Base-by-base conservation (phyloP, 176 grass and related monocot species). In the Saccharum spontaneum region DNA sequence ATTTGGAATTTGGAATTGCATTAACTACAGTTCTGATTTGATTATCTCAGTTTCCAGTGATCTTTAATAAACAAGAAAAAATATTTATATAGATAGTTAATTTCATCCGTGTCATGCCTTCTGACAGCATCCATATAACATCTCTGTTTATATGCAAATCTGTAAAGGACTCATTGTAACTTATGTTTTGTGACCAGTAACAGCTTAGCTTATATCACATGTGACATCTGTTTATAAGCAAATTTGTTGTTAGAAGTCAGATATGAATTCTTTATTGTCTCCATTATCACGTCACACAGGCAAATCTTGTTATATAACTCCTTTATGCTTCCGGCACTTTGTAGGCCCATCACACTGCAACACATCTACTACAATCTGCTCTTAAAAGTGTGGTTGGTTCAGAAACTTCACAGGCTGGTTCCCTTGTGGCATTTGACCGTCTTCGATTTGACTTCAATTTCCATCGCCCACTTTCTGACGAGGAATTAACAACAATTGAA, bases 391-490 rank as follows among this genome's bases (percentile, higher is more conserved):
- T 90, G 48, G 85, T 94, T 79, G 89, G 91, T 81, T 87, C 91
- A 76, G 93, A 98, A 88, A 94, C 93, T 79, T 98, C 96, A 83
- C 96, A 98, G 79, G 96, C 96, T 7, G 96, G 96, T 80, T 98
- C 96, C 69, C 87, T 95, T 85, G 96, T 98, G 61, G 91, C 93
- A 5, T 98, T 98, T 87, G 93, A 98, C 70, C 91, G 89, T 67
- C 96, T 98, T 46, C 86, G 96, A 52, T 98, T 95, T 90, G 96
- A 98, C 80, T 98, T 98, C 80, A 98, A 90, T 77, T 95, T 98
- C 71, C 93, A 95, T 55, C 91, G 96, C 3, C 83, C 93, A 36
- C 89, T 98, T 73, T 83, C 85, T 71, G 93, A 98, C 37, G 69
- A 83, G 71, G 96, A 98, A 44, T 76, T 98, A 63, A 50, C 88